A percentile compares a stretch with the other conserved stretches of the same genome.
Evolutionary conservation across 2,329 filamentous ascomycete species (phyloP).

Genomic region (Calonectria pseudoreteaudii): DNA sequence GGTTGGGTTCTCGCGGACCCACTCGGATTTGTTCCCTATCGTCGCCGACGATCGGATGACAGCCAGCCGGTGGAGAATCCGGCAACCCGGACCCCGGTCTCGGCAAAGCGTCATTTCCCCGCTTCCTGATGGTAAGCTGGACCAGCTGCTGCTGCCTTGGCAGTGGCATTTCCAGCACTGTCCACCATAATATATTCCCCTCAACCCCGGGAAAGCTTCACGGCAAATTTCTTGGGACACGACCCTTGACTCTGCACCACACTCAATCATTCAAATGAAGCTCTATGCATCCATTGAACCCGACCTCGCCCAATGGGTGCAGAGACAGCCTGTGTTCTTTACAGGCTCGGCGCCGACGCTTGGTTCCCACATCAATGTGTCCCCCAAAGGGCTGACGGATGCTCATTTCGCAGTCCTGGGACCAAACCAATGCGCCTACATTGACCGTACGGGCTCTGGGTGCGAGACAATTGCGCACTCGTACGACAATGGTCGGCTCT

Average conservation of each 20-base stretch:
- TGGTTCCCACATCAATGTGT: conserved; percentile 80
- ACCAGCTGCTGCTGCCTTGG: conserved; percentile 20
- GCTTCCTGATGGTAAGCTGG: conserved; percentile 25
- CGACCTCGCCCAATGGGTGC: conserved; percentile 72
- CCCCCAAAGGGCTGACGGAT: conserved; percentile 76
- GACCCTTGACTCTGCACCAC: not conserved
- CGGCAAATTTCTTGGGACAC: not conserved
- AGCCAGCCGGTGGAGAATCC: conserved; percentile 28
- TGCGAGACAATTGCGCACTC: conserved; percentile 81
- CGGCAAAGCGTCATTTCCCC: conserved; percentile 32
- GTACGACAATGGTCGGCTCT: conserved; percentile 81
- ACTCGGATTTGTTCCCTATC: conserved; percentile 29
- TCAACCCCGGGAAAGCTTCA: not conserved
- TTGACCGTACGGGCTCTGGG: conserved; percentile 81
- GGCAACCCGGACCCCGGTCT: conserved; percentile 28
- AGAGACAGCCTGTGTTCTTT: conserved; percentile 79
- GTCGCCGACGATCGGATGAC: conserved; percentile 35
- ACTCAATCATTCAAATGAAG: conserved; percentile 60
- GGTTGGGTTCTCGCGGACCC: conserved; percentile 37
- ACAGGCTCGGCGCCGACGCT: conserved; percentile 77
- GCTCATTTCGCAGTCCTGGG: conserved; percentile 72
- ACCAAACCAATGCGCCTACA: conserved; percentile 72
- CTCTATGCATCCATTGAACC: conserved; percentile 67
- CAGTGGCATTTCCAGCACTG: conserved; percentile 26
- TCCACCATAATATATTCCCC: conserved; percentile 18